Evolutionary conservation across 2,329 filamentous ascomycete species (phyloP).

Genomic region (Macrophomina pseudophaseolina): DNA sequence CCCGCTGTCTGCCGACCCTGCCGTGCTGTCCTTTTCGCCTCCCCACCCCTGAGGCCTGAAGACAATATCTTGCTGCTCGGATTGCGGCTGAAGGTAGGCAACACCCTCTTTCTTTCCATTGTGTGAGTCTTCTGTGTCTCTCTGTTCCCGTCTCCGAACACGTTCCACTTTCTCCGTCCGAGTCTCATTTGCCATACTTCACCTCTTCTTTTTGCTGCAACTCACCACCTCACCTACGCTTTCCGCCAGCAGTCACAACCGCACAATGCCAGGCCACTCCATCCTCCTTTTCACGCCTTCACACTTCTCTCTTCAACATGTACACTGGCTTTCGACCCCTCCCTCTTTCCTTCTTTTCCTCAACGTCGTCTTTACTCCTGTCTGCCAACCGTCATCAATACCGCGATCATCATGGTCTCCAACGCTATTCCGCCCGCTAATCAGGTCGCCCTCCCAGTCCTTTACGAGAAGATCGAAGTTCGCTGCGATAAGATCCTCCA

Average conservation of each 20-base stretch:
- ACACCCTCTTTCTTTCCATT: not conserved
- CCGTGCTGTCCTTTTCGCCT: not conserved
- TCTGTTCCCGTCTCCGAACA: not conserved
- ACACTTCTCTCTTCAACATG: not conserved
- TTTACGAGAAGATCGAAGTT: not conserved
- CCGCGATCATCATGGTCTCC: not conserved
- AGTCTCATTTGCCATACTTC: not conserved
- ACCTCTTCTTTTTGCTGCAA: not conserved
- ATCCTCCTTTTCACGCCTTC: not conserved
- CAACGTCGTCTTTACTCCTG: not conserved
- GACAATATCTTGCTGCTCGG: not conserved
- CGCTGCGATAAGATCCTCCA: conserved; percentile 5
- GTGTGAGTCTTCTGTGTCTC: not conserved
- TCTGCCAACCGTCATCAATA: not conserved
- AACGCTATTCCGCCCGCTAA: not conserved
- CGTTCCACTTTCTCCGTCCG: not conserved
- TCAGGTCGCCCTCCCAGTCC: not conserved
- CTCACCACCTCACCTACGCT: not conserved
- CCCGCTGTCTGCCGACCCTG: conserved; percentile 1
- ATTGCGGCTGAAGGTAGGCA: not conserved
- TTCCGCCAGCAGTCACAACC: not conserved
- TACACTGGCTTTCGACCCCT: not conserved
- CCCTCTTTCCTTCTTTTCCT: not conserved
- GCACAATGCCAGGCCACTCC: not conserved
- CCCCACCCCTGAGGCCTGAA: conserved; percentile 15